These are phyloP conservation scores for sorghum (Sorghum bicolor) DNA, from an alignment of 176 grass and related monocot species.

Conservation along the genomic window DNA sequence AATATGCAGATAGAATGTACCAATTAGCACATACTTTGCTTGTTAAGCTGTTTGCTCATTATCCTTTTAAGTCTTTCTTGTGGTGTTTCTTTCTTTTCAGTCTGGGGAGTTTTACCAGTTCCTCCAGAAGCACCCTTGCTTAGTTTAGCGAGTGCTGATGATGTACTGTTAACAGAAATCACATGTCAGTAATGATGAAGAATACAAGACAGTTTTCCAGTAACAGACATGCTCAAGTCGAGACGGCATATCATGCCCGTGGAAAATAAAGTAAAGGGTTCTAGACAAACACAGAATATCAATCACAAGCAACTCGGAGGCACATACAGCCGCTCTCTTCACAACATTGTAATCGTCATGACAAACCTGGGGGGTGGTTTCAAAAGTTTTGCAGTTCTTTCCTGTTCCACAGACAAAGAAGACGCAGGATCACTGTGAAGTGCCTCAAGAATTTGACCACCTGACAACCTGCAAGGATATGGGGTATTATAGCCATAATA, in stretches of 20 bases:
- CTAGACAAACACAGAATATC: slow-evolving; percentile 25
- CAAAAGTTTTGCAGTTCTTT: slow-evolving; percentile 79
- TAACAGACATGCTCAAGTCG: slow-evolving; percentile 31
- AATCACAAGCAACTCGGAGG: slow-evolving; percentile 35
- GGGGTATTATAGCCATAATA: slow-evolving; percentile 51
- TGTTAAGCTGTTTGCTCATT: slow-evolving; percentile 99
- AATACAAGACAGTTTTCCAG: slow-evolving; percentile 20
- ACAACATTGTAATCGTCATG: slow-evolving; percentile 22
- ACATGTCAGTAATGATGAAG: slow-evolving; percentile 25
- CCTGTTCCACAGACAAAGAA: slow-evolving; percentile 83
- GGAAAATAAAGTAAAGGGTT: slow-evolving; percentile 25
- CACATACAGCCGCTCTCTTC: slow-evolving; percentile 30
- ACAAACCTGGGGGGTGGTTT: slow-evolving; percentile 75
- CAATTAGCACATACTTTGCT: slow-evolving; percentile 82
- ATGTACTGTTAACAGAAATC: slow-evolving; percentile 53
- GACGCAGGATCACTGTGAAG: slow-evolving; percentile 98
- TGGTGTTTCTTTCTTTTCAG: slow-evolving; percentile 98
- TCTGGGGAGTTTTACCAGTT: slow-evolving; percentile 53
- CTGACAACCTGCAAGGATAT: slow-evolving; percentile 70
- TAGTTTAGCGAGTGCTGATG: slow-evolving; percentile 82
- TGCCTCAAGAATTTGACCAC: slow-evolving; percentile 89
- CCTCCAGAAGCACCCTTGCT: slow-evolving; percentile 64
- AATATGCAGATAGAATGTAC: slow-evolving; percentile 5
- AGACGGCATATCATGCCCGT: not conserved
- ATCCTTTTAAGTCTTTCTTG: slow-evolving; percentile 98